phyloP scores from a whole-genome alignment of 441 rosid species.

The Rhodomyrtus psidioides region DNA sequence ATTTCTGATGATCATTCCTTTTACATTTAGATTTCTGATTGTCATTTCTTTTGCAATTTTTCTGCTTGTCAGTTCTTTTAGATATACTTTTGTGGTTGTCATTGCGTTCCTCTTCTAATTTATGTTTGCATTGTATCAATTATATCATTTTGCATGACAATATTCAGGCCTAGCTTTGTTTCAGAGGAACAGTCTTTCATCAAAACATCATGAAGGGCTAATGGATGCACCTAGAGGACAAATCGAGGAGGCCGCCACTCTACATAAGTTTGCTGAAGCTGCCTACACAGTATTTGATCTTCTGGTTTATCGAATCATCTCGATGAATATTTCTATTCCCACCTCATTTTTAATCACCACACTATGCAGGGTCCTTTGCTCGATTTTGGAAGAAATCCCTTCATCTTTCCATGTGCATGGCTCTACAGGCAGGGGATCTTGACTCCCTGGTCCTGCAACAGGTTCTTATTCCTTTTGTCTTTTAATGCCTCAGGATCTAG shows the following conservation, averaged over 20 bases:
- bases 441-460: slow-evolving; percentile 76
- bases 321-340: not conserved
- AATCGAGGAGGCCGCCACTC: slow-evolving; percentile 53
- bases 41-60: not conserved
- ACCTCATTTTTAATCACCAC: not conserved
- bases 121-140: not conserved
- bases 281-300: slow-evolving; percentile 64
- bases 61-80: not conserved
- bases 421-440: slow-evolving; percentile 76
- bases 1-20: not conserved
- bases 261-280: slow-evolving; percentile 90
- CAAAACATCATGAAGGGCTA: slow-evolving; percentile 30
- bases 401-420: slow-evolving; percentile 78
- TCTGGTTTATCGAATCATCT: not conserved
- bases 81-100: not conserved
- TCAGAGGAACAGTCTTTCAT: slow-evolving; percentile 40
- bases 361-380: slow-evolving; percentile 78
- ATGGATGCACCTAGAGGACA: slow-evolving; percentile 53
- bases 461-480: slow-evolving; percentile 31
- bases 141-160: not conserved
- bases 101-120: not conserved
- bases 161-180: slow-evolving; percentile 82
- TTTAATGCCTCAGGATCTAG: slow-evolving; percentile 5
- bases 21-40: not conserved
- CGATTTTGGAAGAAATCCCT: slow-evolving; percentile 80